Evolutionary conservation across 2,329 filamentous ascomycete genomes (phyloP).

Genomic region (Colletotrichum orbiculare): DNA sequence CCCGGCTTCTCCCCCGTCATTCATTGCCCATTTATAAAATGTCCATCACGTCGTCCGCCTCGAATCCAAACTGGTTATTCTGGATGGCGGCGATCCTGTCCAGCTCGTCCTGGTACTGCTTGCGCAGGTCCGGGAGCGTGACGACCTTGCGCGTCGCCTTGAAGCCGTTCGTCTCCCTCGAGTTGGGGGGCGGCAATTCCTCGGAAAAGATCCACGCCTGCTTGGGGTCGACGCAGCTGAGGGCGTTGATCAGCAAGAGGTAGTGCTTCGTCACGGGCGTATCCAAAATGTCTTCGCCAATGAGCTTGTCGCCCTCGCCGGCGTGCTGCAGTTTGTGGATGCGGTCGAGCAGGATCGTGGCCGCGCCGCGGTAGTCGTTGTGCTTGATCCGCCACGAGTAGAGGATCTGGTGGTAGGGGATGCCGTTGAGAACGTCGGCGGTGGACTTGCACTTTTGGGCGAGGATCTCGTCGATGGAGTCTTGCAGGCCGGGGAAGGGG

Average conservation of each 20-base stretch:
- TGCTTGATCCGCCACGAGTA: slow-evolving; percentile 90
- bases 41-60: slow-evolving; percentile 64
- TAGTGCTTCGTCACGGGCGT: slow-evolving; percentile 80
- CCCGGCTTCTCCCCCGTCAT: slow-evolving; percentile 16
- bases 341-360: slow-evolving; percentile 70
- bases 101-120: slow-evolving; percentile 89
- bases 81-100: slow-evolving; percentile 90
- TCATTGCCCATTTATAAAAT: slow-evolving; percentile 48
- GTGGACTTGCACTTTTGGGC: slow-evolving; percentile 76
- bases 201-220: slow-evolving; percentile 83
- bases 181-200: slow-evolving; percentile 42
- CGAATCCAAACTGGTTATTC: slow-evolving; percentile 88
- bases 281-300: slow-evolving; percentile 67
- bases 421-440: slow-evolving; percentile 70
- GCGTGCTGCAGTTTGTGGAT: slow-evolving; percentile 70
- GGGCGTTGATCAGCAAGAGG: slow-evolving; percentile 90
- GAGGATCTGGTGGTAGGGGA: slow-evolving; percentile 87
- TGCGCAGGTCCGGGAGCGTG: slow-evolving; percentile 85
- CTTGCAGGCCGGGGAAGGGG: slow-evolving; percentile 81
- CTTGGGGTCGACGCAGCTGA: slow-evolving; percentile 83
- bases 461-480: slow-evolving; percentile 83
- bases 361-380: slow-evolving; percentile 85
- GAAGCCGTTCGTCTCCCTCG: slow-evolving; percentile 20
- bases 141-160: slow-evolving; percentile 77
- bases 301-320: slow-evolving; percentile 68